Evolutionary conservation across 2,329 filamentous ascomycete species (phyloP), one percentile per base, ranked within the genome.

Genomic region (Atkinsonella texensis): DNA sequence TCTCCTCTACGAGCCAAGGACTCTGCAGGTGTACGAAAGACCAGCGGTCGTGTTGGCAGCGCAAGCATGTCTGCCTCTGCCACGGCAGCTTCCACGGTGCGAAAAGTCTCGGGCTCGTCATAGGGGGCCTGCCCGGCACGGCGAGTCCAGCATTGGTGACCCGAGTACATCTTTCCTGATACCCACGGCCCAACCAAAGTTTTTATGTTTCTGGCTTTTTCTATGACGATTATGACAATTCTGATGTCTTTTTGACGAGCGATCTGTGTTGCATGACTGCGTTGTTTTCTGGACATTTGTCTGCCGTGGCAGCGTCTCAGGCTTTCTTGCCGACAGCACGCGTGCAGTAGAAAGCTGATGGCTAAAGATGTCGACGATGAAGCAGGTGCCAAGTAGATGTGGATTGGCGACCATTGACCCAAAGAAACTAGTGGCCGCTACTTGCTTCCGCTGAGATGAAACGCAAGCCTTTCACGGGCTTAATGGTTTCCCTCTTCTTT

Each of bases 21-120:
- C 52, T 68, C 71, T 32, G 68, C 68, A 8, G 80, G 73, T 45
- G 74, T 84, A 45, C 76, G 82, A 55, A 85, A 85, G 72, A 82
- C 78, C 4, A 84, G 81, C 59, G 81, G 81, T 39, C 75, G 82
- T 42, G 70, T 85, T 13, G 81, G 80, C 48, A 84, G 80, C 62
- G 70, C 78, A 52, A 76, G 70, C 58, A 65, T 62, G 49, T 63
- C 68, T 35, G 67, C 66, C 18, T 69, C 70, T n/a, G 68, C 67
- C 49, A 68, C 65, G 41, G 69, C 68, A 53, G 63, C 68, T 28
- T 69, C 74, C 7, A 69, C 73, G 23, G 71, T 70, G 40, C 71
- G 78, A 54, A 81, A 81, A 68, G 73, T 80, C 52, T 79, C 76
- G 48, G 74, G 66, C 49, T 47, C 49, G 48, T 62, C 66, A 47